Base-by-base conservation (phyloP, 306 rosid genomes). In the Gynostemma pentaphyllum region DNA sequence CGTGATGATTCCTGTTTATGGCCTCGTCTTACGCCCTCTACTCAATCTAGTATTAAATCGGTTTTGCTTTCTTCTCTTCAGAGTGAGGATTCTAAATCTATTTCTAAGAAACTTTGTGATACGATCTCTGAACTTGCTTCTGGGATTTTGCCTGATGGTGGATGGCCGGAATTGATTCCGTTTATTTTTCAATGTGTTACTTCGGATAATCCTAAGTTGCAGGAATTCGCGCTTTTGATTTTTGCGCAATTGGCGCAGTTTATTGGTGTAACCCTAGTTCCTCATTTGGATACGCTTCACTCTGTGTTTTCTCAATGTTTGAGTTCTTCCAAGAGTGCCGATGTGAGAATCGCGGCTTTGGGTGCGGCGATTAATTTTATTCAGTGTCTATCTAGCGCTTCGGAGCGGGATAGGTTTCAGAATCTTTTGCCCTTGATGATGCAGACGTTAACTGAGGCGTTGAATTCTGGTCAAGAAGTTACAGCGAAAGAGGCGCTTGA, bases 401-500 rank as follows among this genome's bases (percentile, higher is more conserved):
- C 78, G 1, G 95, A 92, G 19, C 76, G 98, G 1, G 98, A 92
- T 27, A 68, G 96, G 72, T 92, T 88, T 49, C 98, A 92, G 85
- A 96, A 92, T 68, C 66, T 92, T 65, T 45, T 92, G 60, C 98
- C 98, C 0, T 95, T 95, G 1, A 92, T 92, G 98, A 92, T 92
- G 96, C 64, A 81, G 29, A 92, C 98, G 0, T 19, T 92, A 74
- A 92, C 89, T 0, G 95, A 92, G 81, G 83, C 98, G 1, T 66
- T 92, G 77, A 92, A 88, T 75, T 77, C 77, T 0, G 98, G 96
- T 1, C 91, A 92, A 66, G 98, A 92, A 72, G 90, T 84, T 5
- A 88, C 95, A 0, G 98, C 96, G 0, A 96, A 92, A 77, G 98
- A 92, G 73, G 98, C 98, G 0, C 80, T 92, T 3, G 98, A 92